Conservation (phyloP, 495 filamentous ascomycete species). For the Tricharina praecox region DNA sequence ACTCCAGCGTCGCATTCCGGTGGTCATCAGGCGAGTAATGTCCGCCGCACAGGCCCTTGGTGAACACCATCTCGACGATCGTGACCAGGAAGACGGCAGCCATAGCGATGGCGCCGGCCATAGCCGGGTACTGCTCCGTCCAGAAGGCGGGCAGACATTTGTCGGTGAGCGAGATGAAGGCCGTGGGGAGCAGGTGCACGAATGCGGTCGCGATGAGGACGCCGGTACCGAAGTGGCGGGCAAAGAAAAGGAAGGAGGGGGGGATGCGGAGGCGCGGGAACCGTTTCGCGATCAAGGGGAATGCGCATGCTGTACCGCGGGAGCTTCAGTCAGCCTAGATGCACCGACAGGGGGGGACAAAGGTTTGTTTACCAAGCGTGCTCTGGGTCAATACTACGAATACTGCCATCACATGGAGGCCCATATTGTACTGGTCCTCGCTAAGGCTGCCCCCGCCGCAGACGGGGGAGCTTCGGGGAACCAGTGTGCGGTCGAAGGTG, state of each 20-base stretch:
- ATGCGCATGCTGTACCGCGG: slow-evolving; percentile 35
- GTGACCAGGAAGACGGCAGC: slow-evolving; percentile 59
- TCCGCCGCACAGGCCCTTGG: slow-evolving; percentile 27
- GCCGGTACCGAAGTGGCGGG: slow-evolving; percentile 70
- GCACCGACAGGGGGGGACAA: background rate
- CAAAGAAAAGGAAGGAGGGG: slow-evolving; percentile 37
- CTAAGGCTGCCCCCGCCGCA: slow-evolving; percentile 17
- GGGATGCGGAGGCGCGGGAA: slow-evolving; percentile 29
- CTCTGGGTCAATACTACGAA: slow-evolving; percentile 57
- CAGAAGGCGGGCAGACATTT: slow-evolving; percentile 63
- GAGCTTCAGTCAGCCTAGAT: background rate
- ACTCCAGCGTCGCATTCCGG: slow-evolving; percentile 27
- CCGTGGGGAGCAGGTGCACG: slow-evolving; percentile 68
- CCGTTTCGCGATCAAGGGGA: slow-evolving; percentile 39
- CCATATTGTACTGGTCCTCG: slow-evolving; percentile 24
- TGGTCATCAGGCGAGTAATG: slow-evolving; percentile 31
- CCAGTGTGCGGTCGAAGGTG: slow-evolving; percentile 19
- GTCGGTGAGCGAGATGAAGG: slow-evolving; percentile 63
- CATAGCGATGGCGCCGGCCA: slow-evolving; percentile 68
- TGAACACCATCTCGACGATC: slow-evolving; percentile 60
- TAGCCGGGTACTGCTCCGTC: slow-evolving; percentile 54
- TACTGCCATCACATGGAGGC: slow-evolving; percentile 55
- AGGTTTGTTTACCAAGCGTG: slow-evolving; percentile 41
- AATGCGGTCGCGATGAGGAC: slow-evolving; percentile 82
- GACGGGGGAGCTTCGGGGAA: slow-evolving; percentile 18